Evolutionary conservation across 139 green algal genomes (phyloP), one percentile per base, ranked within the genome.

Genomic region (Haematococcus sp.): DNA sequence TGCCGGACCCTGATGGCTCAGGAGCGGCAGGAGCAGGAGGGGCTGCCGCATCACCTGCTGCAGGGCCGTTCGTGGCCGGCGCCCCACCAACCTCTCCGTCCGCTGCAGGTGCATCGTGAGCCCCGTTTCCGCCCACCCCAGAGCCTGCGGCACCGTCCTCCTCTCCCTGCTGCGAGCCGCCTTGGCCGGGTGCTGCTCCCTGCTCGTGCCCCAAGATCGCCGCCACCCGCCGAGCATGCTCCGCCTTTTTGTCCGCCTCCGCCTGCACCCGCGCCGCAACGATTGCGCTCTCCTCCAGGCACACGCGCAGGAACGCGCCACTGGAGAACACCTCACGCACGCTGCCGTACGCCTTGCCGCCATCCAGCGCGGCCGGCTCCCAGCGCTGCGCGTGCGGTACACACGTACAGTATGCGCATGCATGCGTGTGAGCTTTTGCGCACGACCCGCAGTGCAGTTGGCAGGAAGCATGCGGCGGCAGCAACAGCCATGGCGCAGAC

Each of bases 251-350:
- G 20, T 19, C 4, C 58, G 58, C 58, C 58, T 65, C 58, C 58
- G 15, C 63, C 4, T 11, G 31, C 31, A 19, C 34, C 19, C 34
- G 25, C 19, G 25, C 63, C 31, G 2, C 4, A 2, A 51, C 63
- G 30, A 51, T 28, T 4, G 31, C 27, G 11, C 3, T 3, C 49
- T 65, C 51, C 25, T 65, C 49, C 49, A 74, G 30, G 68, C 46
- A 46, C 16, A 83, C 63, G 13, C 52, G 70, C 4, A 83, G 71
- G 64, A 83, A 78, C 19, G 76, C 49, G n/a, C 77, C 77, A 1
- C 15, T 27, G 13, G 70, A 58, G 28, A 83, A 79, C 58, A 79
- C 71, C 71, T 83, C 71, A 1, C 54, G 43, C 25, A 82, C 15
- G 3, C 28, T 30, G 30, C 76, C 76, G 28, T 82, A 82, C 54